A percentile compares a stretch with the other conserved stretches of the same genome.
Conservation (phyloP, 805 yeast species). For the Candida golubevii region DNA sequence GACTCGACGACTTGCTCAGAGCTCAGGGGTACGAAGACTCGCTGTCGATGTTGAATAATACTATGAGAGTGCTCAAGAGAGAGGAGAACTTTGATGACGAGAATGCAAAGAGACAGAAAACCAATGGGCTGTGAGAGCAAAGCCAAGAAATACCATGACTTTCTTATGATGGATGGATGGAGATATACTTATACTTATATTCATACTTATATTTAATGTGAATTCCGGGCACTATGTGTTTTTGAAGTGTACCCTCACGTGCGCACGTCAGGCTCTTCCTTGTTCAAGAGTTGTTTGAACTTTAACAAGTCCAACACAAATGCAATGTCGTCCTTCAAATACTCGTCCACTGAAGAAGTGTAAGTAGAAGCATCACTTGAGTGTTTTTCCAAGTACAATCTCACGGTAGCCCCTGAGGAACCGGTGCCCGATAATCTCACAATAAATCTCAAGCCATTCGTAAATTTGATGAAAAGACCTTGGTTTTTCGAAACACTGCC, state of each 20-base stretch:
- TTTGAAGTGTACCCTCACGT: conserved; percentile 41
- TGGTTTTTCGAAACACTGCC: conserved; percentile 86
- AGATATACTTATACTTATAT: no score
- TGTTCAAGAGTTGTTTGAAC: conserved; percentile 70
- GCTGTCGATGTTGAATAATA: conserved; percentile 9
- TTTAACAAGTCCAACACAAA: conserved; percentile 64
- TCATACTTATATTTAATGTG: background rate
- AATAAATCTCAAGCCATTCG: conserved; percentile 78
- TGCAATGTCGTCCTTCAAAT: conserved; percentile 56
- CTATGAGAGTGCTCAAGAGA: conserved; percentile 11
- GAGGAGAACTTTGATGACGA: conserved; percentile 11
- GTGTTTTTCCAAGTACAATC: conserved; percentile 86
- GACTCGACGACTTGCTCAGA: conserved; percentile 43
- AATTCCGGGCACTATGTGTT: background rate
- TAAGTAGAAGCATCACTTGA: conserved; percentile 53
- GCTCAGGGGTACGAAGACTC: conserved; percentile 21
- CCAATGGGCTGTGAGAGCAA: background rate
- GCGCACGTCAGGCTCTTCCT: conserved; percentile 83
- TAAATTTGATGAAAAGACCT: conserved; percentile 80
- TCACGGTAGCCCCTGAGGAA: conserved; percentile 94
- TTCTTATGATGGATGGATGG: no score
- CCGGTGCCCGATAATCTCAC: conserved; percentile 96
- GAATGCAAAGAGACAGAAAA: conserved; percentile 10
- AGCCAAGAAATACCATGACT: no score
- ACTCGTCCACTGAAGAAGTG: conserved; percentile 57